A percentile compares a stretch with the other conserved stretches of the same genome.
phyloP scores from a whole-genome alignment of 257 asterid genomes.

The Rubia yunnanensis region DNA sequence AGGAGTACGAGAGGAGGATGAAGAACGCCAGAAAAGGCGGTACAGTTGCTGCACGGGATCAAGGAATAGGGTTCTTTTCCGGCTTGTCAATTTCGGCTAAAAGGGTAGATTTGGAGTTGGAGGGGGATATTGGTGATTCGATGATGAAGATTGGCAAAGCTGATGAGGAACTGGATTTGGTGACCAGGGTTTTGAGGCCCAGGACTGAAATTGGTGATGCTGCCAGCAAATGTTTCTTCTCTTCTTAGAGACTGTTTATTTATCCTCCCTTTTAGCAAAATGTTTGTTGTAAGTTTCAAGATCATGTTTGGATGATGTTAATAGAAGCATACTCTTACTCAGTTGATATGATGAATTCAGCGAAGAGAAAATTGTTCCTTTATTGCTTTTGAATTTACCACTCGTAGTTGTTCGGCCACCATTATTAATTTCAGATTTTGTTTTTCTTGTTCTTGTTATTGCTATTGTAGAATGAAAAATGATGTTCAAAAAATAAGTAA shows the following conservation, averaged over 20 bases:
- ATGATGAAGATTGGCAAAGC: slow-evolving; percentile 25
- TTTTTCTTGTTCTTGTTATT: no score
- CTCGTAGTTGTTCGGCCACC: no score
- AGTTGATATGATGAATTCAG: not conserved
- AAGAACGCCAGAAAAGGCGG: slow-evolving; percentile 38
- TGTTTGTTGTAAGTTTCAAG: not conserved
- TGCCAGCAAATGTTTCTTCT: slow-evolving; percentile 45
- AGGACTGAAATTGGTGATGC: slow-evolving; percentile 38
- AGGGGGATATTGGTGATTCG: slow-evolving; percentile 21
- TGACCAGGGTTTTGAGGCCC: slow-evolving; percentile 22
- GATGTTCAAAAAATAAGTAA: no score
- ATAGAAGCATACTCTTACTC: not conserved
- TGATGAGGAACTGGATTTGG: slow-evolving; percentile 3
- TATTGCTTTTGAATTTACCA: no score
- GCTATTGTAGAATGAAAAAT: no score
- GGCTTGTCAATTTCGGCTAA: slow-evolving; percentile 24
- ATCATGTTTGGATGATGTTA: not conserved
- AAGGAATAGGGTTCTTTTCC: slow-evolving; percentile 37
- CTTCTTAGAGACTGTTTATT: slow-evolving; percentile 31
- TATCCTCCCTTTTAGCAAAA: not conserved
- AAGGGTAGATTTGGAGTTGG: slow-evolving; percentile 6
- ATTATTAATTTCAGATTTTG: no score
- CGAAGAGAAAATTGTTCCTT: no score
- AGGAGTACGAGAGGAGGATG: slow-evolving; percentile 75
- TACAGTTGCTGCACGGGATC: slow-evolving; percentile 15